These are phyloP conservation scores for Ajuga chamaepitys DNA, from an alignment of 257 asterid genomes.

Conservation along the genomic window DNA sequence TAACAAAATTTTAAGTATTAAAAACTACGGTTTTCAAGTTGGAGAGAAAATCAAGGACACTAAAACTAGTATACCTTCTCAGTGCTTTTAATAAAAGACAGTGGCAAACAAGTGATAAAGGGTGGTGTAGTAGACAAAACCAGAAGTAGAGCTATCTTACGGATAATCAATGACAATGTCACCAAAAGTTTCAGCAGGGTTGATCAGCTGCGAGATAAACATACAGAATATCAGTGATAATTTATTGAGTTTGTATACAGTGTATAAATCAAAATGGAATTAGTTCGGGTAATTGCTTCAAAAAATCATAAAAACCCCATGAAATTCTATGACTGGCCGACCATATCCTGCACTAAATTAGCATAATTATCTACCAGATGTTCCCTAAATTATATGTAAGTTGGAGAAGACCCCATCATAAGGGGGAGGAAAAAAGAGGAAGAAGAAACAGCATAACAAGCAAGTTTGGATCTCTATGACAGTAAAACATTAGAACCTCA, in stretches of 20 bases:
- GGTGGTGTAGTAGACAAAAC: background rate
- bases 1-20: constrained; percentile 5
- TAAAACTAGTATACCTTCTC: constrained; percentile 3
- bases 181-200: constrained; percentile 99
- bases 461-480: background rate
- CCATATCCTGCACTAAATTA: constrained; percentile 3
- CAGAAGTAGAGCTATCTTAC: constrained; percentile 52
- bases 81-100: background rate
- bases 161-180: constrained; percentile 97
- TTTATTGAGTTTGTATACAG: constrained; percentile 4
- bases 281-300: background rate
- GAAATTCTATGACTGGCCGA: background rate
- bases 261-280: background rate
- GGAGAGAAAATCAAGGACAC: background rate
- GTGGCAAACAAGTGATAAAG: too few relatives aligned
- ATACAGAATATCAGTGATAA: constrained; percentile 15
- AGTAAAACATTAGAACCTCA: background rate
- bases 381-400: constrained; percentile 1
- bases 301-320: background rate
- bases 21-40: constrained; percentile 9
- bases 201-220: constrained; percentile 59
- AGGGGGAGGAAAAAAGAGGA: too few relatives aligned
- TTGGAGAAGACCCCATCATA: background rate
- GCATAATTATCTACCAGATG: constrained; percentile 2
- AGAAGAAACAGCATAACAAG: background rate